Conservation (phyloP, 768 basidiomycete species). For the Phanerochaete carnosa region DNA sequence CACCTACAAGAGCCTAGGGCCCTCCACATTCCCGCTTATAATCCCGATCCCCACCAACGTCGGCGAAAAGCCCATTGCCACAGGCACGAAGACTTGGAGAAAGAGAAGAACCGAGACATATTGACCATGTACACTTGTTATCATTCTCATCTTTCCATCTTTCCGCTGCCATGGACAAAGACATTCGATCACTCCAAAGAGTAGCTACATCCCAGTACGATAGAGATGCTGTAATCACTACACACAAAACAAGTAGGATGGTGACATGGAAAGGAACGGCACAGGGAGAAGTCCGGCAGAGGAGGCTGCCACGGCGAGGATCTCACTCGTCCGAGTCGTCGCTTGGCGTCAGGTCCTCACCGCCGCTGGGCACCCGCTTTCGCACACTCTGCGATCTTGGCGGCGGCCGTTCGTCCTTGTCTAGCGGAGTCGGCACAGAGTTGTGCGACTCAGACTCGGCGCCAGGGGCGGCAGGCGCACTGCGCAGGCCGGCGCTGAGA, state of each 20-base stretch:
- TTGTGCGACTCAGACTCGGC: conserved; percentile 47
- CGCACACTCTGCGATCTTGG: conserved; percentile 59
- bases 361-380: conserved; percentile 74
- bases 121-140: too few species aligned
- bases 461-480: conserved; percentile 53
- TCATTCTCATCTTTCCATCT: too few species aligned
- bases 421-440: conserved; percentile 78
- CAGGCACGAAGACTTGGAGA: too few species aligned
- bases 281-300: background rate
- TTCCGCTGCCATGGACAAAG: background rate
- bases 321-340: conserved; percentile 67
- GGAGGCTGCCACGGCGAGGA: background rate
- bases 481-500: conserved; percentile 69
- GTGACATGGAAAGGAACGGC: background rate
- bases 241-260: background rate
- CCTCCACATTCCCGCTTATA: too few species aligned
- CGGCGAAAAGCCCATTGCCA: too few species aligned
- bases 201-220: background rate
- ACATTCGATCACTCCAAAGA: background rate
- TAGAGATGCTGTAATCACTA: background rate
- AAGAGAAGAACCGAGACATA: too few species aligned
- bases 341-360: conserved; percentile 61
- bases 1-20: too few species aligned
- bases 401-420: conserved; percentile 60
- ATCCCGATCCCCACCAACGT: too few species aligned